Percentiles rank a stretch among this genome's conserved stretches.
phyloP scores from a whole-genome alignment of 768 basidiomycete species.

The Rhizopogon rudus region DNA sequence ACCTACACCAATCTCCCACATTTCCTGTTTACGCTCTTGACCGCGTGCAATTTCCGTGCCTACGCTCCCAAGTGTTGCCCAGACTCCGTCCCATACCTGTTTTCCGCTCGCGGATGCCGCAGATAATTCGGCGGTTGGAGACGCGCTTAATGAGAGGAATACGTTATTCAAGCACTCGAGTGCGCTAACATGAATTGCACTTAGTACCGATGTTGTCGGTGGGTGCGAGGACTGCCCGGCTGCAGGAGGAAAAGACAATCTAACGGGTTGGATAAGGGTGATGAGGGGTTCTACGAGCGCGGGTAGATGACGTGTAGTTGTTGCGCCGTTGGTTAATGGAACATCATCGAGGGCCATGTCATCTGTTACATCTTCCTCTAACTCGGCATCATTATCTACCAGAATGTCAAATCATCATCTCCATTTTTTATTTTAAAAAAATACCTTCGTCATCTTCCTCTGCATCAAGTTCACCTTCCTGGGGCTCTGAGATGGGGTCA shows the following conservation, averaged over 20 bases:
- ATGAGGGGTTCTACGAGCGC: constrained; percentile 67
- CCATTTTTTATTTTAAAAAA: constrained; percentile 11
- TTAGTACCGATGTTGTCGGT: constrained; percentile 82
- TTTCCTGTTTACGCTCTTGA: constrained; percentile 64
- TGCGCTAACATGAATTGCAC: constrained; percentile 79
- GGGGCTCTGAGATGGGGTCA: constrained; percentile 51
- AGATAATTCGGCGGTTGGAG: constrained; percentile 35
- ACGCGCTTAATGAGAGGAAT: constrained; percentile 65
- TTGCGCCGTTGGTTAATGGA: constrained; percentile 24
- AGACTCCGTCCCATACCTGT: constrained; percentile 60
- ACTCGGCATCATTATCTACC: constrained; percentile 40
- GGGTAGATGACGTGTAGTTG: constrained; percentile 36
- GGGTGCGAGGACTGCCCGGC: constrained; percentile 71
- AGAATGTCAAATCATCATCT: constrained; percentile 28
- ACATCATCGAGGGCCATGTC: constrained; percentile 20
- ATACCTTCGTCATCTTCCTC: constrained; percentile 35
- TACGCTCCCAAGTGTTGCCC: constrained; percentile 54
- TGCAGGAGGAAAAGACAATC: constrained; percentile 77
- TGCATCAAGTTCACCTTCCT: constrained; percentile 27
- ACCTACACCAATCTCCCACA: constrained; percentile 78
- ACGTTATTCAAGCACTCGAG: constrained; percentile 90
- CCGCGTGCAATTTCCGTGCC: constrained; percentile 57
- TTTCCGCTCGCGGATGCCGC: constrained; percentile 45
- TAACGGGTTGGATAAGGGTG: constrained; percentile 65
- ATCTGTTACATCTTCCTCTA: constrained; percentile 24